phyloP scores from a whole-genome alignment of 306 rosid species.

The cucumber (Cucumis sativus) region DNA sequence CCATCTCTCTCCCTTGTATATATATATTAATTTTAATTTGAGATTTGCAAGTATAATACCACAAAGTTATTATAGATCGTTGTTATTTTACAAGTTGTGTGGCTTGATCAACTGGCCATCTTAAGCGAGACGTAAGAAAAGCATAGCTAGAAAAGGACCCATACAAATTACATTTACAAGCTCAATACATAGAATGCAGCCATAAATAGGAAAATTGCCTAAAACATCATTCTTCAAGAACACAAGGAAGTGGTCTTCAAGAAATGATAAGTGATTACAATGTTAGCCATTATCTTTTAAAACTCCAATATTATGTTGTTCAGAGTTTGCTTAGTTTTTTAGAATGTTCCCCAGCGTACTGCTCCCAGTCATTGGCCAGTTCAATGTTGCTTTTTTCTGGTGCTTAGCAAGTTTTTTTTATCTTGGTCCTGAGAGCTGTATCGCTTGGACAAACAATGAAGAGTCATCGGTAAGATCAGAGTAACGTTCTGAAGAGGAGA shows the following conservation, averaged over 20 bases:
- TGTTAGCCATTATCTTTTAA: background rate
- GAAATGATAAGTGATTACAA: background rate
- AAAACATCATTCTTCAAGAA: background rate
- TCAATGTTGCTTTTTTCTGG: background rate
- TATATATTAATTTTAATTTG: too few species aligned
- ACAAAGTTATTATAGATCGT: background rate
- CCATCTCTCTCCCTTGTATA: background rate
- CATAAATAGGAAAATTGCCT: background rate
- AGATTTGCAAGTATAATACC: background rate
- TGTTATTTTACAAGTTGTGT: background rate
- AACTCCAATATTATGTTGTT: background rate
- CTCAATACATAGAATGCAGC: background rate
- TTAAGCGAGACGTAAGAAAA: background rate
- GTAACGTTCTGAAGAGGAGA: conserved; percentile 63
- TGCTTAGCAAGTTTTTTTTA: background rate
- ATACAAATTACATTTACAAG: background rate
- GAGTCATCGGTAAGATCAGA: conserved; percentile 72
- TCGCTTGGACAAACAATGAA: conserved; percentile 51
- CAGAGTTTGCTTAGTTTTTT: background rate
- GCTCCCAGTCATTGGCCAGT: background rate
- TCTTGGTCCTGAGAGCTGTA: conserved; percentile 76
- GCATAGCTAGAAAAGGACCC: background rate
- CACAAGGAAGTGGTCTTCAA: background rate
- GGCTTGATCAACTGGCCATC: background rate
- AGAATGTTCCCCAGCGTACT: background rate